Evolutionary conservation across 1,139 yeast species (phyloP).

Genomic region (Nakaseomyces delphensis): DNA sequence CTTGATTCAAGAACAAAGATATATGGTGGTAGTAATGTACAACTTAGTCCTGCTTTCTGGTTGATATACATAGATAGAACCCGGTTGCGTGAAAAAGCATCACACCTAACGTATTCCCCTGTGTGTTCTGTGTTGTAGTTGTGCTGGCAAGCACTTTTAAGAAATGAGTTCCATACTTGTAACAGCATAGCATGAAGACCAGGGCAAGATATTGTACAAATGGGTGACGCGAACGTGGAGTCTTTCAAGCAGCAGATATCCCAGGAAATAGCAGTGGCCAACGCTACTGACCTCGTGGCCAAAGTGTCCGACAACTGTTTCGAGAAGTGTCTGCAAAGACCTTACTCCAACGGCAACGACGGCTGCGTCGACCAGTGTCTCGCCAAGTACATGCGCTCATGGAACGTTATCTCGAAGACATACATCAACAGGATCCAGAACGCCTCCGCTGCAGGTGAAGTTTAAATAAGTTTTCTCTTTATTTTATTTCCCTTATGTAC

Average conservation of each 20-base stretch:
- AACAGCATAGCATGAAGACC: no score
- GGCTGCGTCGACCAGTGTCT: conserved; percentile 68
- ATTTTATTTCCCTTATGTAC: not conserved
- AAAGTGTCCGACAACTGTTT: conserved; percentile 86
- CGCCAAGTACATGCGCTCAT: conserved; percentile 81
- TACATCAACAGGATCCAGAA: conserved; percentile 69
- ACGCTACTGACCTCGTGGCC: conserved; percentile 80
- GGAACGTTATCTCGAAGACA: conserved; percentile 75
- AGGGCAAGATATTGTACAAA: no score
- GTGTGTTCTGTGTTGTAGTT: no score
- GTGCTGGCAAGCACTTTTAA: no score
- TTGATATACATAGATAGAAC: no score
- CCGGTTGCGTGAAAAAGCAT: no score
- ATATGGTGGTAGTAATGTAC: no score
- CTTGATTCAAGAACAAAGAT: no score
- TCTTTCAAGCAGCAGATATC: conserved; percentile 56
- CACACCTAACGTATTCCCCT: no score
- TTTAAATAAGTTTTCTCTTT: conserved; percentile 11
- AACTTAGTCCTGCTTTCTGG: no score
- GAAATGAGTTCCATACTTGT: no score
- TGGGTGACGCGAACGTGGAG: not conserved
- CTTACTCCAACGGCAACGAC: conserved; percentile 39
- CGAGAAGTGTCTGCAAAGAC: conserved; percentile 57
- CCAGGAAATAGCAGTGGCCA: conserved; percentile 79
- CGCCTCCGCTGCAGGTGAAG: conserved; percentile 32